A percentile compares a stretch with the other conserved stretches of the same genome.
phyloP scores from a whole-genome alignment of 129 eudicot genomes.

The Silybum marianum region DNA sequence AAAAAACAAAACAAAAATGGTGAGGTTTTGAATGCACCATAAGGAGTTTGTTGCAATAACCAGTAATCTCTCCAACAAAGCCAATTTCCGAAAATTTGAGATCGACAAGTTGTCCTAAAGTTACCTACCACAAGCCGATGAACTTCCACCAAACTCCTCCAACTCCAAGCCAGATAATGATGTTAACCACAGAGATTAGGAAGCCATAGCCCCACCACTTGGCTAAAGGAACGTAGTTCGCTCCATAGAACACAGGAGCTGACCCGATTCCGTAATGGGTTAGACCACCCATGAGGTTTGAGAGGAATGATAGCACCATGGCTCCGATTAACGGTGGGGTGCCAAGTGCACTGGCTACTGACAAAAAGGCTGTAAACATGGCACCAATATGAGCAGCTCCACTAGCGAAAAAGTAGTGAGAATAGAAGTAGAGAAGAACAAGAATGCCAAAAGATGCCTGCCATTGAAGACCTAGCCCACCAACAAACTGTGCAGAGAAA shows the following conservation, averaged over 20 bases:
- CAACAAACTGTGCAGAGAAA: slow-evolving; percentile 85
- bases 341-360: slow-evolving; percentile 93
- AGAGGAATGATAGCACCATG: slow-evolving; percentile 79
- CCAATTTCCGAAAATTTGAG: background rate
- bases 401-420: slow-evolving; percentile 97
- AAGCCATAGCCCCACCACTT: slow-evolving; percentile 99
- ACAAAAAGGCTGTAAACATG: slow-evolving; percentile 94
- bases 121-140: slow-evolving; percentile 79
- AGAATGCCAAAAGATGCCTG: slow-evolving; percentile 92
- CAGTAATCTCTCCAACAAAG: background rate
- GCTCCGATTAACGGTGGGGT: slow-evolving; percentile 87
- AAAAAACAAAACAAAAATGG: background rate
- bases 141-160: slow-evolving; percentile 99
- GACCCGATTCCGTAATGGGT: slow-evolving; percentile 98
- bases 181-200: slow-evolving; percentile 75
- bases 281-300: slow-evolving; percentile 97
- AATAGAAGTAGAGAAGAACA: slow-evolving; percentile 90
- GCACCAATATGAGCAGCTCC: slow-evolving; percentile 99
- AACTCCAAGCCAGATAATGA: slow-evolving; percentile 95
- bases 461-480: slow-evolving; percentile 97
- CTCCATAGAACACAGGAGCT: slow-evolving; percentile 96
- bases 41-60: background rate
- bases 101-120: background rate
- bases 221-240: slow-evolving; percentile 85
- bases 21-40: background rate